Base-by-base conservation (phyloP, 2,329 filamentous ascomycete genomes). In the Xylaria sp. region DNA sequence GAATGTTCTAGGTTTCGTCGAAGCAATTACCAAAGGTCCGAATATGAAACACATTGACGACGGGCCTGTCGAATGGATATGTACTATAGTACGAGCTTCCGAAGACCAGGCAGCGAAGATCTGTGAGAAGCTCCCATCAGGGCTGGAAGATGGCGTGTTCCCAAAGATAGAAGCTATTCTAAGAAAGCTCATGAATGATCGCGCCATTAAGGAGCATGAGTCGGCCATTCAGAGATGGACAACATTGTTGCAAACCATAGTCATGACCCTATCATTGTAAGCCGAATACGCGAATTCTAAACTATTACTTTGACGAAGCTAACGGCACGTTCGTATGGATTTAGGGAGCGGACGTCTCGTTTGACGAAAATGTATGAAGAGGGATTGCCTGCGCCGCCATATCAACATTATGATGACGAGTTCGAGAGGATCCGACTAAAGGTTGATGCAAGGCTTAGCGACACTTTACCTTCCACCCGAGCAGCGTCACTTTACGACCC, bases 151-250 rank as follows among this genome's bases (percentile, higher is more conserved):
- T 37, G 52, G 40, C 2, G 13, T 54, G 27, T 17, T 54, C 17
- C 21, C 52, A 7, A 54, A 46, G 40, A 13, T 54, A 37, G 40
- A 54, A 17, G 5, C 40, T 11, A 40, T 54, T 11, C 27, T 54
- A 3, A 54, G 27, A 19, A 54, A 44, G 40, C 52, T 54, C 19
- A 54, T 54, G 52, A 31, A 23, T 37, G 52, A 54, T 23, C 52
- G 29, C 5, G 52, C 27, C 19, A 54, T 54, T 27, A 54, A 44
- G 27, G 52, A 54, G 29, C 40, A 54, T 25, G 38, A 46, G 19
- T 25, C 7, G 17, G 40, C 52, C 17, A 44, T 54, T 44, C 52
- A 35, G 4, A 35, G 19, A 54, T 31, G 40, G 38, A 46, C 52
- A 10, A 8, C 10, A 7, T 25, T 43, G n/a, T 25, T 54, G 29